phyloP scores from a whole-genome alignment of 2,329 filamentous ascomycete genomes.

The Claviceps sp. region DNA sequence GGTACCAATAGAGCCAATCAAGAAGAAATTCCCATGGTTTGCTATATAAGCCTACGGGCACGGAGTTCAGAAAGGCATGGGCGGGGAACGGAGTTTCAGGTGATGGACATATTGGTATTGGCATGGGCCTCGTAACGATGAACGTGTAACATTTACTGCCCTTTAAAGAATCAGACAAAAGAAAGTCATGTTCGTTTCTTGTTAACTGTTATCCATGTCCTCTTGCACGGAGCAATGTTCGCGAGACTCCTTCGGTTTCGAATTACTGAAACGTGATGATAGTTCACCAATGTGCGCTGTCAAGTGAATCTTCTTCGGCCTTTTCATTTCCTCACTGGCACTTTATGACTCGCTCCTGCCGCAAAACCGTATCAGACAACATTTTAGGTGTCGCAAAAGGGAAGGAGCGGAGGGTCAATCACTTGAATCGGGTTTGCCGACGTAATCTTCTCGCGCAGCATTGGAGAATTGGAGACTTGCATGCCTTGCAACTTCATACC shows the following conservation, averaged over 20 bases:
- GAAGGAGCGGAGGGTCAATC: background rate
- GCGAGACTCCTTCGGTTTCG: no score
- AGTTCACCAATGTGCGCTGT: no score
- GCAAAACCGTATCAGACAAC: background rate
- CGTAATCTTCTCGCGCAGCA: no score
- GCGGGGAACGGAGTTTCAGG: background rate
- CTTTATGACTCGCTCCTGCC: background rate
- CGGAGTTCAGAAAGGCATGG: conserved; percentile 15
- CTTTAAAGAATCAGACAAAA: no score
- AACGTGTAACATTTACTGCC: background rate
- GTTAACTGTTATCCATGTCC: no score
- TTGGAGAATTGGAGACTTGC: background rate
- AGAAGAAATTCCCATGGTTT: conserved; percentile 57
- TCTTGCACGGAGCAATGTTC: no score
- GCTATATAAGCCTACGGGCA: conserved; percentile 27
- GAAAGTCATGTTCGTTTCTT: no score
- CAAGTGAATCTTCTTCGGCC: no score
- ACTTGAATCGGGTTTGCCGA: background rate
- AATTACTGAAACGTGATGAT: no score
- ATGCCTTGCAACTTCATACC: background rate
- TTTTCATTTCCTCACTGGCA: background rate
- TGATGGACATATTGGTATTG: conserved; percentile 4
- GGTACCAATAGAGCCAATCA: conserved; percentile 32
- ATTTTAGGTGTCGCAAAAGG: background rate
- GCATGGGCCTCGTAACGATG: background rate